Base-by-base conservation (phyloP, 1,284 basidiomycete species). In the Salmacisia buchloeana region DNA sequence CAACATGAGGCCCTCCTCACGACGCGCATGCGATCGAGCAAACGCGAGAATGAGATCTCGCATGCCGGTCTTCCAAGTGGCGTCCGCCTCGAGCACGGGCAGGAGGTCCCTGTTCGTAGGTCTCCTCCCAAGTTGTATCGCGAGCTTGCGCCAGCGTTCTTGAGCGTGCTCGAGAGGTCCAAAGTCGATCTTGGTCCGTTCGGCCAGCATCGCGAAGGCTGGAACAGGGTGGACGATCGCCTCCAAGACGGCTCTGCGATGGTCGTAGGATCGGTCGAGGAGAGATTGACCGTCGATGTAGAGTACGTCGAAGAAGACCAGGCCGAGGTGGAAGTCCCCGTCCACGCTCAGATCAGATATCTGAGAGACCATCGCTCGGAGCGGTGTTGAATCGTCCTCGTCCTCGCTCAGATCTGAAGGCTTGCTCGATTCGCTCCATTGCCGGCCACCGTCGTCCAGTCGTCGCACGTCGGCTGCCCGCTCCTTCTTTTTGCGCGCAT, bases 241-340 rank as follows among this genome's bases (percentile, higher is more conserved):
- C 31, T 54, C 49, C 9, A 54, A 31, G 9, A 54, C 29, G 21
- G 49, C 12, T 13, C 49, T 27, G 3, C 49, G 49, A 18, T 54
- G 15, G 5, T 54, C 49, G 29, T 54, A 54, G 13, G 27, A 18
- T n/a, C 21, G 10, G 25, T 25, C 27, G 27, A 54, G 23, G 27
- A 54, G 49, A 9, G 49, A 54, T n/a, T 54, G 29, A 18, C 29
- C 29, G 49, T 54, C 49, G 49, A 54, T 10, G 21, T 54, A n/a
- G 27, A 54, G 29, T n/a, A 54, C 49, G 49, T 54, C 49, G 27
- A 54, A 54, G 27, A 54, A 54, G 15, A 54, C 49, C 29, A 54
- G 49, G 21, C 49, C 49, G 29, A 54, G 49, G 21, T 54, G 49
- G 13, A 31, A 54, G 15, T 27, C n/a, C 7, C 49, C 49, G 29